Conservation (phyloP, 345 rosid genomes). For the Rubroshorea leprosula region DNA sequence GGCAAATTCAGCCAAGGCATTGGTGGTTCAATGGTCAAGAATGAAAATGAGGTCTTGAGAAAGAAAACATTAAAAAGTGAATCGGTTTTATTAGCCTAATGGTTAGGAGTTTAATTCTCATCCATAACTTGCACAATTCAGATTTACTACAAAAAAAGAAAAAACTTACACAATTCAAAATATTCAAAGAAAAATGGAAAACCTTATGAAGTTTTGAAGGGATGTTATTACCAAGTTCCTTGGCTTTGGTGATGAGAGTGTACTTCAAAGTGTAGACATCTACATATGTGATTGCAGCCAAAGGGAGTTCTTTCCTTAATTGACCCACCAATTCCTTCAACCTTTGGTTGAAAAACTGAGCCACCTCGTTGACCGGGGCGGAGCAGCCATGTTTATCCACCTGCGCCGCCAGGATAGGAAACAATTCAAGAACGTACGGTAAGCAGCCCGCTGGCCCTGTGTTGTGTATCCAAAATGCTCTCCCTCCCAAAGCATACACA, state of each 20-base stretch:
- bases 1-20: no score
- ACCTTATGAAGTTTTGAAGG: background rate
- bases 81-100: no score
- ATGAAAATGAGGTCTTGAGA: no score
- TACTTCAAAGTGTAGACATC: constrained; percentile 73
- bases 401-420: constrained; percentile 35
- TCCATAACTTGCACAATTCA: no score
- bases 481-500: constrained; percentile 42
- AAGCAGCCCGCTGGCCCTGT: constrained; percentile 73
- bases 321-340: constrained; percentile 37
- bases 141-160: no score
- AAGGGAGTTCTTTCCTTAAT: constrained; percentile 37
- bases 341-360: constrained; percentile 43
- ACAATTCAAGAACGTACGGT: constrained; percentile 46
- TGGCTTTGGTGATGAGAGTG: constrained; percentile 36
- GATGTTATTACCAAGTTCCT: constrained; percentile 27
- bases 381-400: constrained; percentile 61
- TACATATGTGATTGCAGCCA: constrained; percentile 47
- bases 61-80: no score
- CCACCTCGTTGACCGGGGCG: constrained; percentile 49
- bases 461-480: constrained; percentile 62
- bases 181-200: background rate
- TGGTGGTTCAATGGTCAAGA: no score
- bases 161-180: no score
- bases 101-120: no score